Conservation (phyloP, 2,329 filamentous ascomycete genomes). For the Diaporthe humulicola region DNA sequence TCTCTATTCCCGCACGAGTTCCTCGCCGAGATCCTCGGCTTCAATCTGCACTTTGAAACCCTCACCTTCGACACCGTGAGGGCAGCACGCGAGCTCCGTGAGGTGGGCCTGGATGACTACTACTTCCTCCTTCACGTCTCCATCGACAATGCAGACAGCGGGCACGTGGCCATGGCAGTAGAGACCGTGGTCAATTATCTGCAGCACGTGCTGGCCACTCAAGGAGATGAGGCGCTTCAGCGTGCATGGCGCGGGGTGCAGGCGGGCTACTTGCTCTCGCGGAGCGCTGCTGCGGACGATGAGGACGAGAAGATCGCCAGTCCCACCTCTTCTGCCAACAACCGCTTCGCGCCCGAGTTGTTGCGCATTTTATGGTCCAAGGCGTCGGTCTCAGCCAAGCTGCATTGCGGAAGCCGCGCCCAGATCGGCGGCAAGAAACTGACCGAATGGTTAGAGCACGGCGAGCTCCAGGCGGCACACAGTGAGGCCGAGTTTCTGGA, state of each 20-base stretch:
- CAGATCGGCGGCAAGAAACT: constrained; percentile 54
- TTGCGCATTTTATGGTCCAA: constrained; percentile 11
- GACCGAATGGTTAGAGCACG: constrained; percentile 55
- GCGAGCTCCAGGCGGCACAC: neutral
- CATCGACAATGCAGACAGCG: constrained; percentile 63
- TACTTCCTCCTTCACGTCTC: constrained; percentile 65
- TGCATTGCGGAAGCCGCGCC: constrained; percentile 55
- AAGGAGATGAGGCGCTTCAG: constrained; percentile 47
- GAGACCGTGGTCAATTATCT: constrained; percentile 55
- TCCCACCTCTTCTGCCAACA: neutral
- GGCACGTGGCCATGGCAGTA: constrained; percentile 62
- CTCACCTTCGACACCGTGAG: constrained; percentile 55
- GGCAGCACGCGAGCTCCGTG: constrained; percentile 57
- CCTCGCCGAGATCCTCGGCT: constrained; percentile 63
- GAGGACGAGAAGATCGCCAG: neutral
- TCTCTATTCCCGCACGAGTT: constrained; percentile 63
- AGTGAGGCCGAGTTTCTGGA: constrained; percentile 47
- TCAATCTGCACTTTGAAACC: constrained; percentile 63
- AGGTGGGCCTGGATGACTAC: constrained; percentile 57
- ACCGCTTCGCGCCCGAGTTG: neutral
- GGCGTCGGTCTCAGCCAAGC: constrained; percentile 48
- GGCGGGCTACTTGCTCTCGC: constrained; percentile 53
- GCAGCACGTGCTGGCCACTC: constrained; percentile 42
- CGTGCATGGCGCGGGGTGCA: constrained; percentile 57
- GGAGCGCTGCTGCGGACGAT: neutral